phyloP scores from a whole-genome alignment of 2,329 filamentous ascomycete genomes.

The Monosporascus sp. region DNA sequence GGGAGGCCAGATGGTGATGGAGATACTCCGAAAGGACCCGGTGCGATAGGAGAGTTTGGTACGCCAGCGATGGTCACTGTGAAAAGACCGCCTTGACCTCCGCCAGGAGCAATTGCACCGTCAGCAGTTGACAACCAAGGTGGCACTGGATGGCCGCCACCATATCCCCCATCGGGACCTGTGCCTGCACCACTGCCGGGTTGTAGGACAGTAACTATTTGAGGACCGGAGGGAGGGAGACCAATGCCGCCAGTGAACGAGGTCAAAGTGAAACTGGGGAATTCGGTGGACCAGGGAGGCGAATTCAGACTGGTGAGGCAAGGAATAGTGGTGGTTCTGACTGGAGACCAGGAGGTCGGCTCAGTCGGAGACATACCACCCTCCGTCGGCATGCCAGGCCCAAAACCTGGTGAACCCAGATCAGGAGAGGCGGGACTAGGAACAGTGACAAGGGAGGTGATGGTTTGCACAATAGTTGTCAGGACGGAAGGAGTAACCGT shows the following conservation, averaged over 20 bases:
- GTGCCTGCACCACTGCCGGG: neutral
- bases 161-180: neutral
- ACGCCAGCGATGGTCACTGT: slow-evolving; percentile 6
- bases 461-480: slow-evolving; percentile 22
- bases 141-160: neutral
- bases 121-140: neutral
- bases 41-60: slow-evolving; percentile 4
- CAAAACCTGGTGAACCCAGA: slow-evolving; percentile 11
- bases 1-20: slow-evolving; percentile 13
- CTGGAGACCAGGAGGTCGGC: slow-evolving; percentile 15
- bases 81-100: neutral
- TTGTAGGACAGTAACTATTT: neutral
- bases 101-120: slow-evolving; percentile 13
- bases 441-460: slow-evolving; percentile 26
- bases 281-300: slow-evolving; percentile 22
- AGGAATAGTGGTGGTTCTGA: slow-evolving; percentile 12
- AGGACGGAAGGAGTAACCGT: slow-evolving; percentile 35
- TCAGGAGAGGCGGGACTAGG: slow-evolving; percentile 13
- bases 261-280: slow-evolving; percentile 20
- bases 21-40: slow-evolving; percentile 7
- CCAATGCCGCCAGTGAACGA: neutral
- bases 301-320: slow-evolving; percentile 9
- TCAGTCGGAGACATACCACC: slow-evolving; percentile 12
- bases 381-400: slow-evolving; percentile 3
- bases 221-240: neutral